A percentile compares a stretch with the other conserved stretches of the same genome.
Evolutionary conservation across 192 early-diverging fungal species (phyloP).

Genomic region (Entrophospora sp.): DNA sequence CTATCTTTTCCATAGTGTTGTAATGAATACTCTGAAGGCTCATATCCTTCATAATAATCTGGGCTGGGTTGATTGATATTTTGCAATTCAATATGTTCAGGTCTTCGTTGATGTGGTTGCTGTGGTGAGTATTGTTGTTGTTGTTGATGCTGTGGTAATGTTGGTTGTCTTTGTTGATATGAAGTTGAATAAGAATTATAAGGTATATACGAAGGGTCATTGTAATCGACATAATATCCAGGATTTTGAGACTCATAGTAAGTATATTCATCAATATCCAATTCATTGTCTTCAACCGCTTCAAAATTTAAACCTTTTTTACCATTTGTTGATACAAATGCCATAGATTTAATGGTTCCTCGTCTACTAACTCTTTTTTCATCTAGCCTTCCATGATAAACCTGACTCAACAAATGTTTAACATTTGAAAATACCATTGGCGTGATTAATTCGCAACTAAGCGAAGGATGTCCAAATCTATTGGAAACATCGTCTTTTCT

Average conservation of each 20-base stretch:
- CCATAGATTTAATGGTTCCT: slow-evolving; percentile 23
- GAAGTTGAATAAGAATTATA: too few relatives aligned
- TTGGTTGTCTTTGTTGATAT: too few relatives aligned
- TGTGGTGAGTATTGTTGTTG: too few relatives aligned
- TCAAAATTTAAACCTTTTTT: slow-evolving; percentile 22
- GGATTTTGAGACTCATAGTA: slow-evolving; percentile 12
- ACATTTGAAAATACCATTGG: slow-evolving; percentile 61
- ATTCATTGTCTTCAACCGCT: slow-evolving; percentile 25
- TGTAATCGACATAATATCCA: slow-evolving; percentile 1
- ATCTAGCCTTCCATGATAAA: slow-evolving; percentile 44
- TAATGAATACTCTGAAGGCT: too few relatives aligned
- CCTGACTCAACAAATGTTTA: slow-evolving; percentile 48
- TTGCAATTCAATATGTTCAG: too few relatives aligned
- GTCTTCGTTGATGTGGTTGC: too few relatives aligned
- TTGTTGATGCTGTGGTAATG: too few relatives aligned
- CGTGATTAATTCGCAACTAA: slow-evolving; percentile 49
- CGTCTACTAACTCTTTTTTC: slow-evolving; percentile 19
- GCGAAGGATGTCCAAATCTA: slow-evolving; percentile 61
- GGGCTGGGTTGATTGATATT: too few relatives aligned
- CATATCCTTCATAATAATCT: too few relatives aligned
- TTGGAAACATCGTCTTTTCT: slow-evolving; percentile 33
- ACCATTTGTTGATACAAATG: neutral
- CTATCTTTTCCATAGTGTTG: too few relatives aligned
- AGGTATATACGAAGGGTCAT: too few relatives aligned
- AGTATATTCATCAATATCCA: slow-evolving; percentile 26